Percentiles rank a stretch among this genome's conserved stretches.
Evolutionary conservation across 1,139 yeast species (phyloP).

Genomic region (Nakaseomyces nivariensis): DNA sequence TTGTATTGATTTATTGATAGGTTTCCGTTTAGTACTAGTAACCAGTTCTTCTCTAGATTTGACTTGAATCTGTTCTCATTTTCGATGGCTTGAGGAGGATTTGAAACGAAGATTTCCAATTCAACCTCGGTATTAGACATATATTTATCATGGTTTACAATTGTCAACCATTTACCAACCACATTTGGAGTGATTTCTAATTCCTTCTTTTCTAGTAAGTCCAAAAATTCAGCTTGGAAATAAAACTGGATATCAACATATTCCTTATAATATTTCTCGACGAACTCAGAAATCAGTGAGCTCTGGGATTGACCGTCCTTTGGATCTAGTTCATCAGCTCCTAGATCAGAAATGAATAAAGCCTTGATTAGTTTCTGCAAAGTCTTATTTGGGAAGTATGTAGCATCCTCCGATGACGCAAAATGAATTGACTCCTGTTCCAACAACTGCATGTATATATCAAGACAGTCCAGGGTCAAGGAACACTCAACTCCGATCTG

Average conservation of each 20-base stretch:
- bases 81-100: conserved; percentile 46
- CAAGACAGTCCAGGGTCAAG: conserved; percentile 47
- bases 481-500: conserved; percentile 32
- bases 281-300: conserved; percentile 51
- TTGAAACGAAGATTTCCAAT: conserved; percentile 34
- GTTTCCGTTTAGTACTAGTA: conserved; percentile 41
- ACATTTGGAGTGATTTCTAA: conserved; percentile 6
- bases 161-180: conserved; percentile 31
- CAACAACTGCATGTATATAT: conserved; percentile 51
- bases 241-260: conserved; percentile 62
- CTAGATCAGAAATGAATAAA: conserved; percentile 36
- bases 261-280: conserved; percentile 42
- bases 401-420: conserved; percentile 40
- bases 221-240: conserved; percentile 40
- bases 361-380: conserved; percentile 41
- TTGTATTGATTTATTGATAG: conserved; percentile 51
- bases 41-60: conserved; percentile 62
- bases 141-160: conserved; percentile 31
- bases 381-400: conserved; percentile 54
- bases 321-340: conserved; percentile 36
- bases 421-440: conserved; percentile 49
- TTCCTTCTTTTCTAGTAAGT: conserved; percentile 15
- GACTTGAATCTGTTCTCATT: conserved; percentile 51
- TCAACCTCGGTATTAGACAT: conserved; percentile 23
- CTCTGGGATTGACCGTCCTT: conserved; percentile 37